Evolutionary conservation across 2,329 filamentous ascomycete genomes (phyloP), one percentile per base, ranked within the genome.

Genomic region (Alternaria sp.): DNA sequence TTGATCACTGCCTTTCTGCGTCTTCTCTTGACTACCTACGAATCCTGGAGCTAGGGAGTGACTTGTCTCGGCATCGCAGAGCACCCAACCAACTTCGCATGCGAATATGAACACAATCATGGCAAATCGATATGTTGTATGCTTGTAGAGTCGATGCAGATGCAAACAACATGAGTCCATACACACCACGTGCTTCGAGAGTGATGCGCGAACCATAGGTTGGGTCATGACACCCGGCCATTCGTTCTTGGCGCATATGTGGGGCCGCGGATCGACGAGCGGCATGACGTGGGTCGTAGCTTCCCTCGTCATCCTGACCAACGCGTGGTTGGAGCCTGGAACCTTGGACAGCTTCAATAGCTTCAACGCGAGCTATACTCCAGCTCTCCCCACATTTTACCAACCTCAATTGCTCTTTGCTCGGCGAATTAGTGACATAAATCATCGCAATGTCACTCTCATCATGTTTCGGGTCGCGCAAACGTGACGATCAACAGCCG

Each of bases 391-490:
- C 28, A 14, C 32, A 25, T 27, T 32, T 20, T 18, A 41, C 18
- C 48, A 49, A 49, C 46, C 50, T 54, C 57, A 58, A 50, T 59
- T 54, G 20, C 41, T 46, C 56, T 27, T 7, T 34, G 18, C 44
- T 38, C 53, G 0, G 43, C 25, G 9, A 20, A 18, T 53, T 45
- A 59, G 36, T 38, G 32, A 25, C 53, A 38, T 28, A 2, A 20
- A 38, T 44, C 46, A 40, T 27, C 60, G 73, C 65, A 56, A 84
- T 91, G 82, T 84, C 87, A 32, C 57, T 65, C 25, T 65, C 63
- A 66, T 90, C 88, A 38, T 92, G 89, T 79, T 90, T 91, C 70
- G 87, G 89, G 46, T 82, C 83, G 64, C 81, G 84, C 73, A 84
- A 83, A 62, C 81, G 82, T 69, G 84, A 82, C 55, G 85, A 94